Evolutionary conservation across 352 stramenopile genomes (phyloP).

Genomic region (Stramenopiles sp.): DNA sequence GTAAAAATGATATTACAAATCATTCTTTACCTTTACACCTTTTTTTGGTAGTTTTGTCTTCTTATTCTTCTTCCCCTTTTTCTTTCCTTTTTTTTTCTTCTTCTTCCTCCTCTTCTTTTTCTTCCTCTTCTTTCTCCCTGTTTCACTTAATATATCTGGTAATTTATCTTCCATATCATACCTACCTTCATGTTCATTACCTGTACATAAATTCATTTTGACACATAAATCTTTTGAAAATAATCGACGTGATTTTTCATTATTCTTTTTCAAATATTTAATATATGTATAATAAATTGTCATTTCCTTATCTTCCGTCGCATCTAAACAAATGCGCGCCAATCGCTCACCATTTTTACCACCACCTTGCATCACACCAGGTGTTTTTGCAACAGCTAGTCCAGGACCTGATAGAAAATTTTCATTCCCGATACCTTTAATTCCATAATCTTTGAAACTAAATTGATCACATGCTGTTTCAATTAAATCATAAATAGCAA

Average conservation of each 20-base stretch:
- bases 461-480: not conserved
- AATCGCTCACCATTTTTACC: not conserved
- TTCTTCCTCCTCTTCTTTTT: constrained; percentile 2
- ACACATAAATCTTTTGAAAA: constrained; percentile 1
- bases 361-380: not conserved
- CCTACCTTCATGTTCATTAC: not conserved
- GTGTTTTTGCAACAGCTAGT: not conserved
- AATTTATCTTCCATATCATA: not conserved
- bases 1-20: not conserved
- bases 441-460: not conserved
- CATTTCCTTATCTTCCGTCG: not conserved
- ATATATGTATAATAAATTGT: not conserved
- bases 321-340: not conserved
- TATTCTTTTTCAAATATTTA: not conserved
- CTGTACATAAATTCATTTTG: not conserved
- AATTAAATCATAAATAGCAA: not conserved
- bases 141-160: not conserved
- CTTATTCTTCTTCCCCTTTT: not conserved
- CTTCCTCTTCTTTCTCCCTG: not conserved
- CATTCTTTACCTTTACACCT: not conserved
- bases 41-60: not conserved
- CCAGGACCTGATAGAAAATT: not conserved
- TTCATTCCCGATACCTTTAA: not conserved
- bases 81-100: not conserved
- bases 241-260: not conserved